Percentiles rank a stretch among this genome's conserved stretches.
phyloP scores from a whole-genome alignment of 768 basidiomycete species.

The Russula sp. region DNA sequence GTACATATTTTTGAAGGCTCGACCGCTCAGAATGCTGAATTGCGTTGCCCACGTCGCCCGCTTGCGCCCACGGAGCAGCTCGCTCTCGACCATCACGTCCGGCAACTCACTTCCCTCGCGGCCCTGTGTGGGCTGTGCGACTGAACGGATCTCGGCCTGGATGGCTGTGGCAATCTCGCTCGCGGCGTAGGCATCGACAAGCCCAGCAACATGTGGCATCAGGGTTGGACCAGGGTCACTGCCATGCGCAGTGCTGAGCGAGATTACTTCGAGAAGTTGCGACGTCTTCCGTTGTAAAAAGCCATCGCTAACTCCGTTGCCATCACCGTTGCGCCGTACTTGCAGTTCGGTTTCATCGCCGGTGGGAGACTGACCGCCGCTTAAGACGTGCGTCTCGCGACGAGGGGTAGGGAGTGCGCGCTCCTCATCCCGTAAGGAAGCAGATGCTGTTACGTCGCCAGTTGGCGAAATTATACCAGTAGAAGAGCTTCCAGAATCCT shows the following conservation, averaged over 20 bases:
- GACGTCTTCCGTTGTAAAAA: constrained; percentile 73
- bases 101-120: constrained; percentile 45
- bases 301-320: constrained; percentile 38
- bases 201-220: constrained; percentile 57
- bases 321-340: constrained; percentile 44
- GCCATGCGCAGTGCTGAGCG: constrained; percentile 36
- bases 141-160: constrained; percentile 55
- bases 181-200: constrained; percentile 69
- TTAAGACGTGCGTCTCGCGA: constrained; percentile 8
- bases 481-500: constrained; percentile 36
- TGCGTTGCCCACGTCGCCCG: constrained; percentile 87
- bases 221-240: constrained; percentile 38
- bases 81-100: constrained; percentile 67
- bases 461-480: constrained; percentile 36
- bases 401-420: constrained; percentile 44
- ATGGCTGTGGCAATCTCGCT: constrained; percentile 67
- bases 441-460: constrained; percentile 33
- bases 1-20: constrained; percentile 98
- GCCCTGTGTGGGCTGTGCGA: constrained; percentile 37
- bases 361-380: constrained; percentile 36
- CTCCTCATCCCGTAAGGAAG: constrained; percentile 66
- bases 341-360: constrained; percentile 54
- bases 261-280: constrained; percentile 62
- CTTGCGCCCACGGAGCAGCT: constrained; percentile 64
- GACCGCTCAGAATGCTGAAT: constrained; percentile 89